Conservation (phyloP, 805 yeast genomes). For the Nakazawaea molendinolei region DNA sequence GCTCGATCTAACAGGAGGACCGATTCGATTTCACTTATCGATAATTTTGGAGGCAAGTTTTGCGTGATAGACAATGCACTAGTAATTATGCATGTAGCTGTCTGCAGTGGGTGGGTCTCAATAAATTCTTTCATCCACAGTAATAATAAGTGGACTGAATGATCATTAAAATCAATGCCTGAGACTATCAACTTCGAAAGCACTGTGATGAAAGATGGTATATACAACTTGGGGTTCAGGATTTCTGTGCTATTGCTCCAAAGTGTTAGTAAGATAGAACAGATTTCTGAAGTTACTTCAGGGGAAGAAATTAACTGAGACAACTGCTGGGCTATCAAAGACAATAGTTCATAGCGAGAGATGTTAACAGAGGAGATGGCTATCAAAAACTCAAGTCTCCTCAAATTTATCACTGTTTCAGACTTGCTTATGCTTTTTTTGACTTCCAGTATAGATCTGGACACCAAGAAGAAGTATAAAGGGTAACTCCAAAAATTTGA, state of each 20-base stretch:
- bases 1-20: not conserved
- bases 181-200: conserved; percentile 13
- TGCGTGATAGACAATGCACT: not conserved
- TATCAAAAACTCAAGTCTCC: conserved; percentile 32
- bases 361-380: conserved; percentile 19
- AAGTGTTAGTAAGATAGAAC: conserved; percentile 19
- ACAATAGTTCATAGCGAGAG: conserved; percentile 15
- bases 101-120: not conserved
- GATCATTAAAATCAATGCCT: not conserved
- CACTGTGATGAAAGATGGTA: conserved; percentile 18
- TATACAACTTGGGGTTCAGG: conserved; percentile 5
- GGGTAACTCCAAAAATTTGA: conserved; percentile 28
- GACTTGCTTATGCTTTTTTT: conserved; percentile 17
- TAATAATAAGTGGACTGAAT: not conserved
- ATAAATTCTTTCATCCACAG: not conserved
- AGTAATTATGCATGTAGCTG: not conserved
- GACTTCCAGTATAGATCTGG: conserved; percentile 25
- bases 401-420: conserved; percentile 21
- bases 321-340: conserved; percentile 18
- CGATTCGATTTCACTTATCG: not conserved
- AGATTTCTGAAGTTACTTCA: conserved; percentile 21
- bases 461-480: conserved; percentile 29
- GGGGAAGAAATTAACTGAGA: conserved; percentile 18
- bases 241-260: conserved; percentile 13
- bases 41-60: not conserved